phyloP scores from a whole-genome alignment of 805 yeast genomes.

The Candida glaebosa region DNA sequence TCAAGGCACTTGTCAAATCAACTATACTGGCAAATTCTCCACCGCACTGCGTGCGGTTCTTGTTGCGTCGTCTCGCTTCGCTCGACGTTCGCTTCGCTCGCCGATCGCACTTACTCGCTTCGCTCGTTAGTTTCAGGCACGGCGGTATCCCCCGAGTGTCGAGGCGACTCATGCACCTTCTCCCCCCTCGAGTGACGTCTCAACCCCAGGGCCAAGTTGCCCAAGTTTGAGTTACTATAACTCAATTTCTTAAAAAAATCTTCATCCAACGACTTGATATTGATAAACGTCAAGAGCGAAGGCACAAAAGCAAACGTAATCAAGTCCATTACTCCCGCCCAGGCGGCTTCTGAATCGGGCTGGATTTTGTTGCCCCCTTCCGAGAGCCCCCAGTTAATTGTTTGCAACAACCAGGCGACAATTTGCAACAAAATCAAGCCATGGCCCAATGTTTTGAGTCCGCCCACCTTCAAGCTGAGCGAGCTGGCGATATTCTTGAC shows the following conservation, averaged over 20 bases:
- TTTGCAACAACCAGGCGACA: constrained; percentile 47
- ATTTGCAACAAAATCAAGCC: constrained; percentile 25
- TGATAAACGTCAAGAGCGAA: constrained; percentile 27
- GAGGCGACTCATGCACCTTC: constrained; percentile 22
- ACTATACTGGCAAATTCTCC: too few species aligned
- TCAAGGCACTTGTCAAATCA: too few species aligned
- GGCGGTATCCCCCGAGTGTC: constrained; percentile 46
- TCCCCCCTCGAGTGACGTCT: constrained; percentile 5
- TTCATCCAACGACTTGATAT: constrained; percentile 23
- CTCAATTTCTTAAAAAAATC: constrained; percentile 19
- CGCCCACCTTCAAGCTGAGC: constrained; percentile 1
- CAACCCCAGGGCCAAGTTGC: background rate
- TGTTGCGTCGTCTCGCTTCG: too few species aligned
- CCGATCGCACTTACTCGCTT: too few species aligned
- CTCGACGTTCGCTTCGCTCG: too few species aligned
- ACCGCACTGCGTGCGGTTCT: too few species aligned
- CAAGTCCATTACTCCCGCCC: constrained; percentile 57
- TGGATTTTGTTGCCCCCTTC: constrained; percentile 64
- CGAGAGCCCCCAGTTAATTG: constrained; percentile 49
- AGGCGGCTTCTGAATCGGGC: constrained; percentile 56
- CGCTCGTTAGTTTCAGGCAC: too few species aligned
- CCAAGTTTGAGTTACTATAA: constrained; percentile 11
- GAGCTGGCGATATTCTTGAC: constrained; percentile 1
- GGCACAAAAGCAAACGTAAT: constrained; percentile 43
- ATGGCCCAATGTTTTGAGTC: background rate